Conservation (phyloP, 2,329 filamentous ascomycete genomes). For the Beauveria asiatica region DNA sequence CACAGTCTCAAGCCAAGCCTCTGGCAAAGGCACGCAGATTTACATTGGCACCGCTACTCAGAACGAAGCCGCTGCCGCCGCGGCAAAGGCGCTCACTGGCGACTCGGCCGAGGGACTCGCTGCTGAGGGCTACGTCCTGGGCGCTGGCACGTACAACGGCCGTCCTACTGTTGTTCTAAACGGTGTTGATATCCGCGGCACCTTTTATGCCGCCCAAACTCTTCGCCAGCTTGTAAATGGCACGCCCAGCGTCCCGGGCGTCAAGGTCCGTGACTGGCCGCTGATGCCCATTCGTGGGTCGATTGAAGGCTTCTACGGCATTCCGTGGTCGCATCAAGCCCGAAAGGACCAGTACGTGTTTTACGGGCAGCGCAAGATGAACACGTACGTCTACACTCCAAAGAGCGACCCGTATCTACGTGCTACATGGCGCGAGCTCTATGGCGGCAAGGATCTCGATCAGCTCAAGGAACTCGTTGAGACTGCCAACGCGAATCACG, state of each 20-base stretch:
- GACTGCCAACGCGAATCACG: constrained; percentile 14
- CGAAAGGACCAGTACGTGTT: constrained; percentile 14
- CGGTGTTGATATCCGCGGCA: constrained; percentile 12
- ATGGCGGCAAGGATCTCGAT: constrained; percentile 11
- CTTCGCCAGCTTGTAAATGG: constrained; percentile 12
- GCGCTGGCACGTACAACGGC: constrained; percentile 5
- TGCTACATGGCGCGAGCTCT: constrained; percentile 12
- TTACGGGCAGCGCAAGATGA: constrained; percentile 14
- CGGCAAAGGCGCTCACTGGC: constrained; percentile 12
- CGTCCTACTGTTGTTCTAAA: constrained; percentile 12
- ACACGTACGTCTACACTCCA: constrained; percentile 14
- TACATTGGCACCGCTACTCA: constrained; percentile 9
- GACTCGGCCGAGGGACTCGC: constrained; percentile 5
- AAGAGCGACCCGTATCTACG: constrained; percentile 11
- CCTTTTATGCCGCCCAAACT: constrained; percentile 14
- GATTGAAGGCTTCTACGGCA: constrained; percentile 15
- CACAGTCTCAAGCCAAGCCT: background rate
- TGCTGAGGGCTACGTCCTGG: constrained; percentile 13
- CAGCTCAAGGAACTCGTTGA: constrained; percentile 13
- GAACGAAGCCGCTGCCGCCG: constrained; percentile 8
- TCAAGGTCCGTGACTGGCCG: constrained; percentile 14
- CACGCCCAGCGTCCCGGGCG: constrained; percentile 1
- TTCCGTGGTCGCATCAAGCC: constrained; percentile 14
- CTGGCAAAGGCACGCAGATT: constrained; percentile 8
- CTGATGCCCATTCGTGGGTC: constrained; percentile 15